phyloP scores from a whole-genome alignment of 768 basidiomycete species.

The Tulasnella sp. region DNA sequence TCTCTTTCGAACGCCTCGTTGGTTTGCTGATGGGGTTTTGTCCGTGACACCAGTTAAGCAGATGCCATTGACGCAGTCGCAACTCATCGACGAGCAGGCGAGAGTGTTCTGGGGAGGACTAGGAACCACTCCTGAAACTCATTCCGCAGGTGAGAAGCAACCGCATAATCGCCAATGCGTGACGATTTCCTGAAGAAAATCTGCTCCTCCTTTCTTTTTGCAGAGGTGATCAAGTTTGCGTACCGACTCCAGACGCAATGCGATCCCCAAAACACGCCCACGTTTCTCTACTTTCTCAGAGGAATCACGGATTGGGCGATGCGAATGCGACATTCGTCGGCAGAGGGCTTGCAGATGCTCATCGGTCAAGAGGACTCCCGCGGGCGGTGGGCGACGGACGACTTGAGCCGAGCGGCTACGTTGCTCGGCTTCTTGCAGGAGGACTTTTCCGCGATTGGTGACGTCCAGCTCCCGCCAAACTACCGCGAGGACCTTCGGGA shows the following conservation, averaged over 20 bases:
- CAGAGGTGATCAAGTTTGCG: slow-evolving; percentile 76
- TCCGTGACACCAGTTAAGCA: slow-evolving; percentile 6
- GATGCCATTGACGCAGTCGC: not conserved
- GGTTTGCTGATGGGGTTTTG: not conserved
- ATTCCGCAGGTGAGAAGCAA: slow-evolving; percentile 57
- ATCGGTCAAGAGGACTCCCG: slow-evolving; percentile 64
- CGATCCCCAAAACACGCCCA: slow-evolving; percentile 64
- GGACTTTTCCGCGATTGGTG: slow-evolving; percentile 56
- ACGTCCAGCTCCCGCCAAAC: slow-evolving; percentile 67
- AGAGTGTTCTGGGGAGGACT: slow-evolving; percentile 41
- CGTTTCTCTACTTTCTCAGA: slow-evolving; percentile 56
- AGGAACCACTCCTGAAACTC: slow-evolving; percentile 69
- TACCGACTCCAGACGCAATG: slow-evolving; percentile 83
- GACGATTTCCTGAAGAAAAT: slow-evolving; percentile 34
- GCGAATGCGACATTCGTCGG: slow-evolving; percentile 55
- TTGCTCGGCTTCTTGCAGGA: slow-evolving; percentile 71
- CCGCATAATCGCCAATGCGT: too few species aligned
- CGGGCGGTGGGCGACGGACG: slow-evolving; percentile 63
- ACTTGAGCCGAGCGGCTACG: slow-evolving; percentile 54
- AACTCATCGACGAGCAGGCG: not conserved
- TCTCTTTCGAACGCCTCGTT: too few species aligned
- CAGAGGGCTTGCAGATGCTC: slow-evolving; percentile 59
- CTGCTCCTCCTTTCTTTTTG: not conserved
- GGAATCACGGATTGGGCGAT: slow-evolving; percentile 9
- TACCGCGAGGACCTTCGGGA: not conserved